Base-by-base conservation (phyloP, 306 rosid species). In the Rosa multiflora region DNA sequence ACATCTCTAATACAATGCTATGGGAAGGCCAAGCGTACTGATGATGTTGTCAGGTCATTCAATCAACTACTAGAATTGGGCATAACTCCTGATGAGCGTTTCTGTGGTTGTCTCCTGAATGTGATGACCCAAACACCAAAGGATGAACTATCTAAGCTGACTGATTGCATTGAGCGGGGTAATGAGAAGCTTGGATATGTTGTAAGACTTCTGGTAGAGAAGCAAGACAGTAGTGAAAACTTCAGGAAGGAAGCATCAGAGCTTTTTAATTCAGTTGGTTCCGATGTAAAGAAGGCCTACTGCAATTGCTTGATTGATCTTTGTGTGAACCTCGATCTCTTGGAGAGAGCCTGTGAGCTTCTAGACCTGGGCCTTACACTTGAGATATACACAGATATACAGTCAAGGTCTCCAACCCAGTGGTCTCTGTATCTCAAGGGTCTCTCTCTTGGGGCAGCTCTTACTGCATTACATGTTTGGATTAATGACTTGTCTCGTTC, bases 1-100 rank as follows among this genome's bases (percentile, higher is more conserved):
- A 90, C 91, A 61, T 91, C 99, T 12, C 88, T 95, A 46, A 89
- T 88, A 81, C 91, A 95, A 82, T 93, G 99, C 78, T 92, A 93
- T 63, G 98, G 99, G 55, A 95, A 90, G 89, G 92, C 89, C 75
- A 90, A 91, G 85, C 91, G 51, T 58, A 86, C 84, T 15, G 97
- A 91, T 82, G 90, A 91, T 82, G 93, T 95, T 78, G 96, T 91
- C 79, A 90, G 82, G 88, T 88, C 83, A 79, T 90, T 90, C 80
- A 61, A 90, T 76, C 88, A 69, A 73, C 85, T 88, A 70, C 20
- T 88, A 72, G 92, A 89, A 75, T 77, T 85, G 83, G 91, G 88
- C 39, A 83, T 89, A 78, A 49, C 67, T 73, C 98, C 96, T 37
- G 97, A 93, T 72, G 91, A 89, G 72, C 86, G 89, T 78, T 95